Percentiles rank a stretch among this genome's conserved stretches.
Conservation (phyloP, 768 basidiomycete species). For the Brasilioporus rufonigricans region DNA sequence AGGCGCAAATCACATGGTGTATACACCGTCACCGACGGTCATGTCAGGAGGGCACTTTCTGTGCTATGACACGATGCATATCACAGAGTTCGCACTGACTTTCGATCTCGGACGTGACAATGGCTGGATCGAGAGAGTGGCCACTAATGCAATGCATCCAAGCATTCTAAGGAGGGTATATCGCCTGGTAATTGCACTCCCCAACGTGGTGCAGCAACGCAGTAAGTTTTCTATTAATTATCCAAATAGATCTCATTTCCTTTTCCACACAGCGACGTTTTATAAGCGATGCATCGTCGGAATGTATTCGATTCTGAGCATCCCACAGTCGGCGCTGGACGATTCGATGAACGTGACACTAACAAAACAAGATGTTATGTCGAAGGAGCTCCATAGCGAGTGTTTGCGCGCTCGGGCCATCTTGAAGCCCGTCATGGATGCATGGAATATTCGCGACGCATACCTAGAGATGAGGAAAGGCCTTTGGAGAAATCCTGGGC, state of each 20-base stretch:
- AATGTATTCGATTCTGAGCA: background rate
- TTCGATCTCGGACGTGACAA: background rate
- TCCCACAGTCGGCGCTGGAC: too few relatives aligned
- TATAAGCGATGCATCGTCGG: background rate
- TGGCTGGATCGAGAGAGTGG: too few relatives aligned
- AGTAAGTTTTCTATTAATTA: too few relatives aligned
- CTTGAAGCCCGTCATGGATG: background rate
- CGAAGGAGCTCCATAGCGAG: background rate
- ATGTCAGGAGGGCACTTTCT: background rate
- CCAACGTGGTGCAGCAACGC: background rate
- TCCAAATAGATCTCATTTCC: too few relatives aligned
- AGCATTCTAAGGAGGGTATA: background rate
- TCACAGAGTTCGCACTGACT: background rate
- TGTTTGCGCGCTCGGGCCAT: background rate
- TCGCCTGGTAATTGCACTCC: background rate
- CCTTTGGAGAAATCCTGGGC: background rate
- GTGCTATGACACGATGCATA: background rate
- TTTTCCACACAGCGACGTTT: background rate
- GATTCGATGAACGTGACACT: too few relatives aligned
- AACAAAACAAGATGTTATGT: too few relatives aligned
- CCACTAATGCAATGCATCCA: background rate
- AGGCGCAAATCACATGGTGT: background rate
- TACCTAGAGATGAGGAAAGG: background rate
- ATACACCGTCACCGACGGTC: background rate
- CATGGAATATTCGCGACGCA: background rate